Conservation (phyloP, 768 basidiomycete species). For the Suillus sp. region DNA sequence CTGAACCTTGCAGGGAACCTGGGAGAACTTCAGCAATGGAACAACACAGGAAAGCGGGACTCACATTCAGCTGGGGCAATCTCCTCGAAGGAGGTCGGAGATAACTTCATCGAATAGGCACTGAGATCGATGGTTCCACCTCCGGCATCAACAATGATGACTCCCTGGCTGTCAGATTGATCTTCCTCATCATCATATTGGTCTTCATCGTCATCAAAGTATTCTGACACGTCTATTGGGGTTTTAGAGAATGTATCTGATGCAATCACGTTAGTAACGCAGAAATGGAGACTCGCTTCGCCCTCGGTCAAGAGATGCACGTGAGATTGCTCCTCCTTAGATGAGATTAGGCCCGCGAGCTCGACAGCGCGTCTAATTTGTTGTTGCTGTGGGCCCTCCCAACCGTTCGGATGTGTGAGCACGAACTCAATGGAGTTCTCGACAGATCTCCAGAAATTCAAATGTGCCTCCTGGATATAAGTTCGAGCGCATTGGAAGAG, state of each 20-base stretch:
- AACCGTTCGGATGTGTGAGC: constrained; percentile 34
- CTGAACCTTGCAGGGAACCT: constrained; percentile 43
- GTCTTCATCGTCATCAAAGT: constrained; percentile 4
- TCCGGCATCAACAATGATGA: constrained; percentile 51
- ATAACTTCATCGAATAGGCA: constrained; percentile 33
- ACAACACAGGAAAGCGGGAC: not conserved
- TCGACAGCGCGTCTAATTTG: constrained; percentile 31
- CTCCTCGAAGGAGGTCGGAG: constrained; percentile 34
- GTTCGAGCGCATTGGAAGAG: constrained; percentile 26
- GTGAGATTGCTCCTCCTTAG: constrained; percentile 15
- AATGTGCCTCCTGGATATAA: constrained; percentile 28
- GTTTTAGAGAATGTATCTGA: constrained; percentile 27
- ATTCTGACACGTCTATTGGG: constrained; percentile 9
- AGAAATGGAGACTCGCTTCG: constrained; percentile 35
- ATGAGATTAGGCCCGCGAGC: constrained; percentile 26
- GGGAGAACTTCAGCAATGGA: not conserved
- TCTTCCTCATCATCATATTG: constrained; percentile 6
- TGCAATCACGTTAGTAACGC: constrained; percentile 44
- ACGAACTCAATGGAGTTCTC: constrained; percentile 25
- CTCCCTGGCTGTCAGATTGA: constrained; percentile 33
- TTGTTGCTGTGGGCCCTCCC: constrained; percentile 33
- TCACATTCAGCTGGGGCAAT: constrained; percentile 36
- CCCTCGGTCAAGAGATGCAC: constrained; percentile 31
- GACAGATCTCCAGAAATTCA: constrained; percentile 34
- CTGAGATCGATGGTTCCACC: constrained; percentile 43